Base-by-base conservation (phyloP, 1,284 basidiomycete genomes). In the Singerocomus inundabilis region DNA sequence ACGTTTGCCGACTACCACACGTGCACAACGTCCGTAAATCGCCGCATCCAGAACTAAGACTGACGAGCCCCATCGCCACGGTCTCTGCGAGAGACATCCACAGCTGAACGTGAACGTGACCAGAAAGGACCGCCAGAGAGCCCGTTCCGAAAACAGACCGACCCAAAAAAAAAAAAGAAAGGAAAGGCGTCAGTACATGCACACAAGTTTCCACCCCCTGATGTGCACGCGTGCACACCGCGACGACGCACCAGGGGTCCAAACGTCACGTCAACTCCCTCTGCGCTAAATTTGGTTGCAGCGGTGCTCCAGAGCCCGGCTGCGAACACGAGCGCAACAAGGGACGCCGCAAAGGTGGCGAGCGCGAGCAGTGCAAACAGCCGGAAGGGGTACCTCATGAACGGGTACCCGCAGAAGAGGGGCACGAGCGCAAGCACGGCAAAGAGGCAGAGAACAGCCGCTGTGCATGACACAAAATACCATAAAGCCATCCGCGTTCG, bases 61-160 rank as follows among this genome's bases (percentile, higher is more conserved):
- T 52, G 21, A 53, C 32, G 10, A 39, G 12, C 13, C 50, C 50
- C 35, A 34, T 48, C 28, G 16, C 33, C 11, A 53, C 43, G n/a
- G 31, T 53, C 35, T 48, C 50, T 5, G 16, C 36, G 15, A 51
- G 50, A 21, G 50, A 53, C 43, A 48, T 53, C 50, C 43, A 54
- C 12, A 53, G 15, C 50, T 40, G 24, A 5, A 31, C 33, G 15
- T n/a, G n/a, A n/a, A n/a, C n/a, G n/a, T n/a, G n/a, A n/a, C n/a
- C n/a, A n/a, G n/a, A n/a, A n/a, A n/a, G n/a, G n/a, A n/a, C n/a
- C n/a, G n/a, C n/a, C n/a, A n/a, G n/a, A n/a, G n/a, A n/a, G n/a
- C n/a, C n/a, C n/a, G n/a, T n/a, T n/a, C n/a, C n/a, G n/a, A n/a
- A n/a, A n/a, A n/a, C n/a, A n/a, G n/a, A n/a, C n/a, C n/a, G n/a